phyloP scores from a whole-genome alignment of 768 basidiomycete species.

The Aureoboletus auriporus region DNA sequence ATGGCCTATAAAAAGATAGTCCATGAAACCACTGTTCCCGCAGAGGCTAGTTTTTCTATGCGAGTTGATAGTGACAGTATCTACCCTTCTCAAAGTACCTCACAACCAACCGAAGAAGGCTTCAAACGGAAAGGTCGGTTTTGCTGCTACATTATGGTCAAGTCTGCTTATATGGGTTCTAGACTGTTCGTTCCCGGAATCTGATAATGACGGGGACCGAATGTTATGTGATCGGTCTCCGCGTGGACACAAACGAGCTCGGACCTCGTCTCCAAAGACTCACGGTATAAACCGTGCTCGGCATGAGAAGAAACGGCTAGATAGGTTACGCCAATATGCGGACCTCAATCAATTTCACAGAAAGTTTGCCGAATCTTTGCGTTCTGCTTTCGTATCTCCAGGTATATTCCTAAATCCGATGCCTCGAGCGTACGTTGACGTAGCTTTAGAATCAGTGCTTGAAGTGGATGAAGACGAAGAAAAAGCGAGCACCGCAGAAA shows the following conservation, averaged over 20 bases:
- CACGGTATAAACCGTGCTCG: slow-evolving; percentile 35
- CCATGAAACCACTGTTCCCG: slow-evolving; percentile 26
- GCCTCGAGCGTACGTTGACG: slow-evolving; percentile 3
- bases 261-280: slow-evolving; percentile 44
- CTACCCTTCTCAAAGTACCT: slow-evolving; percentile 12
- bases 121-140: slow-evolving; percentile 50
- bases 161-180: slow-evolving; percentile 1
- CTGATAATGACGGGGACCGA: slow-evolving; percentile 25
- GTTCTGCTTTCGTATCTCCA: slow-evolving; percentile 11
- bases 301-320: slow-evolving; percentile 40
- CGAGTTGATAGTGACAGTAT: slow-evolving; percentile 22
- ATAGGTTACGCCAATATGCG: slow-evolving; percentile 36
- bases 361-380: slow-evolving; percentile 39
- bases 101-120: slow-evolving; percentile 24
- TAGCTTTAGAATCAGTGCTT: slow-evolving; percentile 3
- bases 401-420: slow-evolving; percentile 12
- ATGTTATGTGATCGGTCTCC: slow-evolving; percentile 30
- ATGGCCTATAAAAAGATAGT: slow-evolving; percentile 25
- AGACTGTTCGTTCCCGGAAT: slow-evolving; percentile 22
- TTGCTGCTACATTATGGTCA: neutral
- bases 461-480: slow-evolving; percentile 14
- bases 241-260: slow-evolving; percentile 41
- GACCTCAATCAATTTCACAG: slow-evolving; percentile 37
- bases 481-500: neutral
- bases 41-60: slow-evolving; percentile 30